These are phyloP conservation scores for Deuterostichococcus epilithicus DNA, from an alignment of 139 green algal genomes.

Conservation along the genomic window DNA sequence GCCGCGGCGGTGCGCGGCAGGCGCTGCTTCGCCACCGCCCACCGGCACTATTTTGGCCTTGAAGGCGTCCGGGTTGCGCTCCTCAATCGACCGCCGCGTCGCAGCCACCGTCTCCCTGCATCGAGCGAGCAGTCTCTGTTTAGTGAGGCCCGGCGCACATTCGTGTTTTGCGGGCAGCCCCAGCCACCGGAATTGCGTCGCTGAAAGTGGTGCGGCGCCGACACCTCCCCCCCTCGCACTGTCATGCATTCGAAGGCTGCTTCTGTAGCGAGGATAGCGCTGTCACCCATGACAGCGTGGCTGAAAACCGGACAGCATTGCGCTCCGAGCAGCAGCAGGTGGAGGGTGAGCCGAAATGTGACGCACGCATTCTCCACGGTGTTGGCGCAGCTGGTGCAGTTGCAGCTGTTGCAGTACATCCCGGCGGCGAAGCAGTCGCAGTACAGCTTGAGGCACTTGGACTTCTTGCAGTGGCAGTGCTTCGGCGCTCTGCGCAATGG, in stretches of 20 bases:
- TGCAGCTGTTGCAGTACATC: conserved; percentile 64
- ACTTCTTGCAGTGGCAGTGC: conserved; percentile 88
- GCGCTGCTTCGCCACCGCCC: neutral
- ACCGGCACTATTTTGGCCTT: conserved; percentile 30
- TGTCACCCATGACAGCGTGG: no score
- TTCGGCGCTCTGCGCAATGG: conserved; percentile 10
- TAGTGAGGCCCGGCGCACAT: no score
- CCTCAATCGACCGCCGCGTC: conserved; percentile 41
- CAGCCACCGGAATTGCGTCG: no score
- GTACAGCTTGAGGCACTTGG: conserved; percentile 87
- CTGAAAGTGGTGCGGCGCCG: no score
- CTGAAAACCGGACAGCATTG: neutral
- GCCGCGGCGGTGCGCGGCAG: conserved; percentile 61
- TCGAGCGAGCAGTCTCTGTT: no score
- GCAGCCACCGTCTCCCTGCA: conserved; percentile 31
- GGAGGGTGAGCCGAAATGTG: no score
- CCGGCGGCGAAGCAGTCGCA: conserved; percentile 81
- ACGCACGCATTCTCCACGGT: conserved; percentile 38
- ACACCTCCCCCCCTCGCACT: no score
- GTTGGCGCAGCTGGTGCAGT: conserved; percentile 68
- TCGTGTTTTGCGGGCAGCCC: no score
- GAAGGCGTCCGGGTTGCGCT: conserved; percentile 61
- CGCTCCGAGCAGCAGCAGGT: no score
- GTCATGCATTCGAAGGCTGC: no score
- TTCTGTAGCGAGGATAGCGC: neutral